These are phyloP conservation scores for Thelonectria discophora DNA, from an alignment of 2,329 filamentous ascomycete species.

Conservation along the genomic window DNA sequence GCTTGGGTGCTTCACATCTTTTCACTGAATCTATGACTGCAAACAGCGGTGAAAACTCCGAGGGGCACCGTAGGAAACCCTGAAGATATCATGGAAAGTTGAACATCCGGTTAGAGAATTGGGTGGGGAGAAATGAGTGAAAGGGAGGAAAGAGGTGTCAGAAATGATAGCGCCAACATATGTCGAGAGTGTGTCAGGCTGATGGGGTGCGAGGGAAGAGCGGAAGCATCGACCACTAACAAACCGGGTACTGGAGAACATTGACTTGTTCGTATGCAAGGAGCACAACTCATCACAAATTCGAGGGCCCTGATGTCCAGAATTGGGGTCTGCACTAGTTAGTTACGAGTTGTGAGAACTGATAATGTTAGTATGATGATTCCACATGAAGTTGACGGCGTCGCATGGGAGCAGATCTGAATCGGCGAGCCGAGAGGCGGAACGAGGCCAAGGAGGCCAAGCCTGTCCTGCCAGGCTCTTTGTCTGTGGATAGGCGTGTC, in stretches of 20 bases:
- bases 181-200: constrained; percentile 21
- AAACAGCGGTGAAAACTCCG: constrained; percentile 41
- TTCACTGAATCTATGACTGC: constrained; percentile 16
- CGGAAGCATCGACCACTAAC: constrained; percentile 21
- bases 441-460: constrained; percentile 25
- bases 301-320: constrained; percentile 29
- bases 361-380: constrained; percentile 14
- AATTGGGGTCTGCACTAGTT: constrained; percentile 28
- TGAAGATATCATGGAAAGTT: constrained; percentile 9
- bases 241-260: constrained; percentile 12
- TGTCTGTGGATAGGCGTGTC: constrained; percentile 13
- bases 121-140: constrained; percentile 35
- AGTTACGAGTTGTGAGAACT: constrained; percentile 31
- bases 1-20: constrained; percentile 23
- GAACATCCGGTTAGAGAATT: constrained; percentile 35
- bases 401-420: constrained; percentile 4
- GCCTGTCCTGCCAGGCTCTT: constrained; percentile 1
- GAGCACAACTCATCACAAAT: constrained; percentile 8
- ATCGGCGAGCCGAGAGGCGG: constrained; percentile 3
- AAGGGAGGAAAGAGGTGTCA: constrained; percentile 32
- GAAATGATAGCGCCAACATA: constrained; percentile 26
- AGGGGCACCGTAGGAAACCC: constrained; percentile 9
- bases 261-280: not conserved
- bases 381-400: constrained; percentile 23
- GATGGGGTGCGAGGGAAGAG: constrained; percentile 12